phyloP scores from a whole-genome alignment of 176 grass and related monocot genomes.

The Triticum timopheevii region DNA sequence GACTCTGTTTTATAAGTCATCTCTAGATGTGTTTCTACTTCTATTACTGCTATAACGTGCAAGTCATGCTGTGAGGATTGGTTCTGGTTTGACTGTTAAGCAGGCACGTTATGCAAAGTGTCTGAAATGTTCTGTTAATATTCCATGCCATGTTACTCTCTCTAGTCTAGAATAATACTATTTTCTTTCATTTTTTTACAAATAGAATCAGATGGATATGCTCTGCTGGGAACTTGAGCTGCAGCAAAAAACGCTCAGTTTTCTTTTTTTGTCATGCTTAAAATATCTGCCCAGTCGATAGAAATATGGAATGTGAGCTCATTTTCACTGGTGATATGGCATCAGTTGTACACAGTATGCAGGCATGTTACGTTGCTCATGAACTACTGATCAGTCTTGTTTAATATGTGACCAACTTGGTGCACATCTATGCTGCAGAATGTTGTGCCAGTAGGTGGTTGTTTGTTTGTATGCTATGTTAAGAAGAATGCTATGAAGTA shows the following conservation, averaged over 20 bases:
- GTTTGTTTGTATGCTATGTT: too few species aligned
- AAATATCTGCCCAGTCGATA: background rate
- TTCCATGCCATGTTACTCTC: background rate
- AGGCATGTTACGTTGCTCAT: background rate
- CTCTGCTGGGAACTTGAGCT: background rate
- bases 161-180: background rate
- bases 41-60: background rate
- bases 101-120: background rate
- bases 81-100: background rate
- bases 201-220: background rate
- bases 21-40: background rate
- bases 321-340: background rate
- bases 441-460: too few species aligned
- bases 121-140: background rate
- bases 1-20: background rate
- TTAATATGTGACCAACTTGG: background rate
- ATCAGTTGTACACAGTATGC: background rate
- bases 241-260: background rate
- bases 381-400: background rate
- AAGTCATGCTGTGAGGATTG: background rate
- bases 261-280: too few species aligned
- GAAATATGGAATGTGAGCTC: background rate
- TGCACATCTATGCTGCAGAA: background rate
- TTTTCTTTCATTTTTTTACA: too few species aligned
- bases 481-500: background rate